Evolutionary conservation across 139 green algal genomes (phyloP).

Genomic region (Chlamydomonas applanata): DNA sequence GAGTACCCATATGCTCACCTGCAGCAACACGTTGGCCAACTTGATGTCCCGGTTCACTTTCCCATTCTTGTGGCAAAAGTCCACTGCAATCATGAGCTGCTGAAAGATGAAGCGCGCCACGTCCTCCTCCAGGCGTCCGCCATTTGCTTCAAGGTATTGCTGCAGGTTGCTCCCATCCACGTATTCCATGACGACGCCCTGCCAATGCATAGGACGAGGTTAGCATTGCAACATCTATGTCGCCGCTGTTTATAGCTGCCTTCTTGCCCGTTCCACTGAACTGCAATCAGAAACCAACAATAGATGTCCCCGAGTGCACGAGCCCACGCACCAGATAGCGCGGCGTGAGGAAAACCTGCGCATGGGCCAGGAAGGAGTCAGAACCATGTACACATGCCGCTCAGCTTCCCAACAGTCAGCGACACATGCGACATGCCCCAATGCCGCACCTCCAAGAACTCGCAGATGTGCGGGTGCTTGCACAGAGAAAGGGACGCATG

Average conservation of each 20-base stretch:
- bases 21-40: constrained; percentile 72
- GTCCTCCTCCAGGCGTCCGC: constrained; percentile 37
- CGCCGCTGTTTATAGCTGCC: no score
- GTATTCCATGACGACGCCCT: constrained; percentile 83
- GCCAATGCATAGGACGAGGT: constrained; percentile 43
- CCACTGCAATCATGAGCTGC: constrained; percentile 63
- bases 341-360: no score
- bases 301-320: no score
- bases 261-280: not conserved
- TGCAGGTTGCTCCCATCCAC: constrained; percentile 74
- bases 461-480: constrained; percentile 85
- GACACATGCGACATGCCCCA: not conserved
- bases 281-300: not conserved
- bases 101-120: constrained; percentile 70
- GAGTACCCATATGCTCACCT: not conserved
- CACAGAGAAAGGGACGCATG: constrained; percentile 21
- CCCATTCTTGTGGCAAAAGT: constrained; percentile 47
- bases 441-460: constrained; percentile 81
- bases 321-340: no score
- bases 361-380: no score
- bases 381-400: no score
- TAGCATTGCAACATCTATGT: constrained; percentile 38
- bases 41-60: constrained; percentile 67
- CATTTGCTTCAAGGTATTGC: constrained; percentile 38
- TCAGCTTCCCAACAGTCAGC: no score